Base-by-base conservation (phyloP, 441 rosid species). In the Euphorbia celastroides region DNA sequence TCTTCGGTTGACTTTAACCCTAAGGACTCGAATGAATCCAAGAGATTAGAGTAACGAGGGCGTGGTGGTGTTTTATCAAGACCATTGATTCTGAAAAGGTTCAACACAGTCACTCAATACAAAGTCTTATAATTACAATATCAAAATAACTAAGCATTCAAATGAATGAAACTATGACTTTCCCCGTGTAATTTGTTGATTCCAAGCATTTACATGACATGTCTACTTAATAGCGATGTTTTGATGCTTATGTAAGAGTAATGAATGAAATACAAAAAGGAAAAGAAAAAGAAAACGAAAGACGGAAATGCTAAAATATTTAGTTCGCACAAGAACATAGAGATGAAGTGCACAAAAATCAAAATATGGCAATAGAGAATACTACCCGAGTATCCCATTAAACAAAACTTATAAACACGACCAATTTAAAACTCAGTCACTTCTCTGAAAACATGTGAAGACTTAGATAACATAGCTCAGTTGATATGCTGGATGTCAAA, bases 11-110 rank as follows among this genome's bases (percentile, higher is more conserved):
- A 67, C 58, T 76, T 80, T 62, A 70, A 51, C 70, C 78, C 75
- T 59, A 78, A 70, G 36, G 86, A 64, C 66, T 78, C 80, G 1
- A 81, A 72, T 5, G 84, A 77, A 14, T 78, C 87, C 67, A 80
- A 66, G 58, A 76, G 10, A 38, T 70, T 72, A 42, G 70, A 73
- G 70, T 64, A 46, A 67, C 75, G 56, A 28, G 66, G 67, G 19
- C 66, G 70, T 17, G 66, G 60, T 13, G 75, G 76, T 56, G 76
- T 60, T 62, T 30, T 78, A 57, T 78, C 77, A 23, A 51, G 38
- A 62, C 48, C 48, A 12, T 65, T 79, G 19, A 54, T 66, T 25
- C 88, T 84, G 79, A 73, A 71, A 78, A 34, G 25, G 23, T 60
- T 1, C 12, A 70, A 62, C 30, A 20, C 26, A 1, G n/a, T 66